A percentile compares a stretch with the other conserved stretches of the same genome.
These are phyloP conservation scores for Stentor coeruleus DNA, from an alignment of 73 alveolate species.

Conservation along the genomic window DNA sequence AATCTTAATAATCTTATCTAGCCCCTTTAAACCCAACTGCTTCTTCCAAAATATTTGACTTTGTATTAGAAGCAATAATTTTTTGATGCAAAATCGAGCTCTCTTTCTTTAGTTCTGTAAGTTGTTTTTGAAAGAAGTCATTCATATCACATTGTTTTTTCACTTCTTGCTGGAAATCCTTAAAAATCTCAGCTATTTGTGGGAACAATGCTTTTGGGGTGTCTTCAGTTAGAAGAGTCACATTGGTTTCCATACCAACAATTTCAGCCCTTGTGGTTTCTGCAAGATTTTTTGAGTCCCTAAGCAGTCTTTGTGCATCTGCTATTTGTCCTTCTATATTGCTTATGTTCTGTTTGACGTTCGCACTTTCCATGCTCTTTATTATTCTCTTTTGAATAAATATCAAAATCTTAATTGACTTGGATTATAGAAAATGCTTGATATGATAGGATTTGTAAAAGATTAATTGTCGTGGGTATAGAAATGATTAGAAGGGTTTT, in stretches of 20 bases:
- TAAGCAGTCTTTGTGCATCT: background rate
- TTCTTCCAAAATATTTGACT: background rate
- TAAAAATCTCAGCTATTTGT: conserved; percentile 8
- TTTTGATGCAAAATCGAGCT: conserved; percentile 3
- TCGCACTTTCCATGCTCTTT: conserved; percentile 1
- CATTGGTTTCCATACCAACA: conserved; percentile 11
- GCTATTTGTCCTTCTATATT: background rate
- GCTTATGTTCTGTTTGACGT: background rate
- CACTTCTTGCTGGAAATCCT: conserved; percentile 11
- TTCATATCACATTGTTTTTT: background rate
- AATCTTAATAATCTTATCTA: no score
- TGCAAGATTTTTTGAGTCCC: background rate
- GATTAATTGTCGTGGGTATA: no score
- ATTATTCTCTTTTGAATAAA: no score
- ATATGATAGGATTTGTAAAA: no score
- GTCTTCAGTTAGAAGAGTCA: conserved; percentile 17
- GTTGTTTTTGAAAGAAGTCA: conserved; percentile 8
- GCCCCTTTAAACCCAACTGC: conserved; percentile 9
- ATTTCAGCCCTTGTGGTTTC: conserved; percentile 17
- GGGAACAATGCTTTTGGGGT: conserved; percentile 26
- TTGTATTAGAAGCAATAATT: conserved; percentile 1
- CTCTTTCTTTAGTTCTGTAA: conserved; percentile 14
- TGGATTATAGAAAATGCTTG: no score
- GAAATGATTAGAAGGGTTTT: no score
- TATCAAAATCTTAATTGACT: no score